Conservation (phyloP, 1,284 basidiomycete species). For the Amylostereum areolatum region DNA sequence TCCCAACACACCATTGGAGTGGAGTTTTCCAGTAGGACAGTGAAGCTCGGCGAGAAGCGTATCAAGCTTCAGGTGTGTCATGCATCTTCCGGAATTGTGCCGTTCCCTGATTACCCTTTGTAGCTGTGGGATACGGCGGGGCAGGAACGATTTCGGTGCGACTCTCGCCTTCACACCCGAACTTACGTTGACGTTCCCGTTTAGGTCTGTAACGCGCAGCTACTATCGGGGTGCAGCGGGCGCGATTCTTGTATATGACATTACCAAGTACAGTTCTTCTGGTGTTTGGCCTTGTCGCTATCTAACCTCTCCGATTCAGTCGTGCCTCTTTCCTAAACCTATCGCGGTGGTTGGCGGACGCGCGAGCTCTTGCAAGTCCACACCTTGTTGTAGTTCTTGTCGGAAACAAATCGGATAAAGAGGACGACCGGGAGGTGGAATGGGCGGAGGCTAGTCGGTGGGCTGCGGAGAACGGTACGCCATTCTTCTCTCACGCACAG, state of each 20-base stretch:
- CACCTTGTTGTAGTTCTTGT: constrained; percentile 89
- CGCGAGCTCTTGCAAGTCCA: constrained; percentile 82
- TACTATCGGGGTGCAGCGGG: constrained; percentile 96
- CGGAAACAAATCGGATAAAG: constrained; percentile 92
- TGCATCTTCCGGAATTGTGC: background rate
- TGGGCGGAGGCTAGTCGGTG: constrained; percentile 91
- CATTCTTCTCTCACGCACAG: background rate
- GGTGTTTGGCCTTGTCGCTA: background rate
- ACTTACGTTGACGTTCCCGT: constrained; percentile 7
- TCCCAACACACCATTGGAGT: constrained; percentile 98
- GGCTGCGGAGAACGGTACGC: constrained; percentile 87
- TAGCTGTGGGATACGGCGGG: constrained; percentile 98
- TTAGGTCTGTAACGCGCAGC: constrained; percentile 90
- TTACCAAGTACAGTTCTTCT: constrained; percentile 68
- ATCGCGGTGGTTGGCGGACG: constrained; percentile 87
- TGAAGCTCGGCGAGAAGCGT: constrained; percentile 86
- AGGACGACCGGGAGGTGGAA: constrained; percentile 92
- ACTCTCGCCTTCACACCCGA: constrained; percentile 7
- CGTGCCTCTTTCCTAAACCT: constrained; percentile 80
- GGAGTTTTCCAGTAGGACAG: constrained; percentile 87
- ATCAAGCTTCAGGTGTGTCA: constrained; percentile 85
- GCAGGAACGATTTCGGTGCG: constrained; percentile 86
- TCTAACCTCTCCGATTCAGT: constrained; percentile 30
- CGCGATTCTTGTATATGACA: constrained; percentile 94
- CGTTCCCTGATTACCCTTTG: background rate